Evolutionary conservation across 176 grass and related monocot genomes (phyloP), one percentile per base, ranked within the genome.

Genomic region (Oryza coarctata): DNA sequence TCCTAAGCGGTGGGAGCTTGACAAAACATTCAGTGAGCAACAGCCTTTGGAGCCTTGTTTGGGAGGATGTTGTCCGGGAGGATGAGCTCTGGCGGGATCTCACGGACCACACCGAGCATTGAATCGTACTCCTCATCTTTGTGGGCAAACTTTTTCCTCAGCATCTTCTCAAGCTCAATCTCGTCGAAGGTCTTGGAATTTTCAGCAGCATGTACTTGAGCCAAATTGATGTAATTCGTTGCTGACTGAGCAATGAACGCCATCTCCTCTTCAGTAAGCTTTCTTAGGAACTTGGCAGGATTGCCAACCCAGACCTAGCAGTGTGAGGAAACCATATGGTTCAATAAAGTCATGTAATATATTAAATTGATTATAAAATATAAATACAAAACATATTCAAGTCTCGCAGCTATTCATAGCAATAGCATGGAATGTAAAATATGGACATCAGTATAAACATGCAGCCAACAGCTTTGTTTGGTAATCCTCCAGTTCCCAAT

Each of bases 231-330:
- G 73, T 94, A 98, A 82, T 91, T 98, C 26, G 71, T 87, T 41
- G 95, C 92, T 28, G 95, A 98, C 34, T 98, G 86, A 22, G 90
- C 31, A 9, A 98, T 98, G 50, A 92, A 98, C 11, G 76, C 68
- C 4, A 93, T 91, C 85, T 98, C 95, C 82, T 98, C 90, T 68
- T 94, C 95, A 0, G 95, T 98, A 36, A 98, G 88, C 93, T 98
- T 98, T 70, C 95, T 93, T 62, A 98, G 78, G 36, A 94, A 94
- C 78, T 98, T 98, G 9, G 95, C 95, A 75, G 95, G 95, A 80
- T 98, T 98, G 44, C 95, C 95, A 23, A 87, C 95, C 95, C 95
- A 98, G 5, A 98, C 92, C 95, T 98, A 80, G 75, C 84, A 31
- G 45, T 80, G 58, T 12, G 25, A 78, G 15, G 58, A 49, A 45